Base-by-base conservation (phyloP, 2,329 filamentous ascomycete species). In the Claviceps paspali region DNA sequence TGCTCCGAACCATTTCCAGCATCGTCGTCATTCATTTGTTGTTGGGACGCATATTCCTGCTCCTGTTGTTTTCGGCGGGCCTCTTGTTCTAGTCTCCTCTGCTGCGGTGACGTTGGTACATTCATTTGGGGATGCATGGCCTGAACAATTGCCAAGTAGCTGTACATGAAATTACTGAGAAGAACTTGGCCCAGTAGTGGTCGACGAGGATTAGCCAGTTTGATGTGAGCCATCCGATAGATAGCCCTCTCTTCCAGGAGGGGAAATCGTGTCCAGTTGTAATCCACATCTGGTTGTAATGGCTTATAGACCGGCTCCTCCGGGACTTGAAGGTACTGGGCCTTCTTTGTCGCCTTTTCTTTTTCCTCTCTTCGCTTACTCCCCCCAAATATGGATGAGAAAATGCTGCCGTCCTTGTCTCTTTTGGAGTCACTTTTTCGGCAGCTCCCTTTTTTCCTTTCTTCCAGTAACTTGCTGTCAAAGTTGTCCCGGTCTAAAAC, bases 131-230 rank as follows among this genome's bases (percentile, higher is more conserved):
- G 91, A 57, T 98, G 91, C 84, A 95, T 95, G 51, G 92, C 86
- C 61, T 98, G 91, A 32, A 98, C 91, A 58, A 96, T 98, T 43
- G 91, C 91, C 45, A 98, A 72, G 56, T 98, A 98, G 40, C 86
- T 91, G 63, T 98, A 98, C 91, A 98, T 98, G 60, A 98, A 98
- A 57, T 98, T 98, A 61, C 87, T 95, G 47, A 98, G 72, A 41
- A 98, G 67, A 17, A 98, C 91, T 58, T 98, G 91, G 42, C 88
- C 95, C 53, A 93, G 81, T 36, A 98, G 63, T 29, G 88, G 82
- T 39, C 91, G 79, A 31, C 88, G 79, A 27, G 91, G 91, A 53
- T 98, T 96, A n/a, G 91, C 91, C 43, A 98, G 74, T 60, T 98
- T 98, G 62, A 96, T 92, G 55, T 98, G 91, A 14, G 91, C 91